phyloP scores from a whole-genome alignment of 768 basidiomycete species.

The Suillus ampliporus region DNA sequence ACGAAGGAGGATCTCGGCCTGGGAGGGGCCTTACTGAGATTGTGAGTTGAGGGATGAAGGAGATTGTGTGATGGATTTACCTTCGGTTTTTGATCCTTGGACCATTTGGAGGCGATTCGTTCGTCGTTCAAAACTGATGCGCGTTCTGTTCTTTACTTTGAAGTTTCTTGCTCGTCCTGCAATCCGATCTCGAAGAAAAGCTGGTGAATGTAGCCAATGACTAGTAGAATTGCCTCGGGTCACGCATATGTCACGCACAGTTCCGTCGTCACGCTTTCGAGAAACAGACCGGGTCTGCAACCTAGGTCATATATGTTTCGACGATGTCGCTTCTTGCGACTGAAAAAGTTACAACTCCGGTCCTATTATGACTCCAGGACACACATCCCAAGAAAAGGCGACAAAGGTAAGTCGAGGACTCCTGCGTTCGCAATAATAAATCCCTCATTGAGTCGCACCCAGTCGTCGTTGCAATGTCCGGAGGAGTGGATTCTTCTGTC shows the following conservation, averaged over 20 bases:
- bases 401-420: constrained; percentile 27
- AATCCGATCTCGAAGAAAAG: neutral
- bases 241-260: constrained; percentile 3
- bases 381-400: constrained; percentile 28
- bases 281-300: too few relatives aligned
- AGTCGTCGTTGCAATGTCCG: constrained; percentile 95
- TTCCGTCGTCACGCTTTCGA: constrained; percentile 7
- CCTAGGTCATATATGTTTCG: constrained; percentile 19
- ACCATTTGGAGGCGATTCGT: constrained; percentile 36
- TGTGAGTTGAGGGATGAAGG: neutral
- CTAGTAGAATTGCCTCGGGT: constrained; percentile 1
- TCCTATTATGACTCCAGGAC: constrained; percentile 22
- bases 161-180: neutral
- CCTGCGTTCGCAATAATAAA: neutral
- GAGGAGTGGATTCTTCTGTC: constrained; percentile 94
- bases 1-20: constrained; percentile 88
- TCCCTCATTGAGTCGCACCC: neutral
- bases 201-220: neutral
- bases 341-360: constrained; percentile 12
- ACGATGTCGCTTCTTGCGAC: constrained; percentile 15
- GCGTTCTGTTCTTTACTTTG: neutral
- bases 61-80: constrained; percentile 19
- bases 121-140: neutral
- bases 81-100: constrained; percentile 47
- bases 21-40: constrained; percentile 65